Conservation (phyloP, 73 alveolate genomes). For the Loxodes magnus region DNA sequence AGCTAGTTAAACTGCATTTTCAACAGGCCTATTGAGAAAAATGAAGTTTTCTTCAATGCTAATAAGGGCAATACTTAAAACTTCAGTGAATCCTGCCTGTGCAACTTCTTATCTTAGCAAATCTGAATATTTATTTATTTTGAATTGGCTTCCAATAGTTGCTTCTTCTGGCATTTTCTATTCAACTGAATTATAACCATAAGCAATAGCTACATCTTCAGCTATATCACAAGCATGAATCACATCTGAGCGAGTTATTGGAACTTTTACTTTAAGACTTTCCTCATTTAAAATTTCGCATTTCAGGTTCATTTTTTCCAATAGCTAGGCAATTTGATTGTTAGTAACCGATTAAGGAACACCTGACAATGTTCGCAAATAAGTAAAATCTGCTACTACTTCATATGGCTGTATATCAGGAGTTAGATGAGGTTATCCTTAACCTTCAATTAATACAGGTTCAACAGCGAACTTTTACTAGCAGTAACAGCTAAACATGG, state of each 20-base stretch:
- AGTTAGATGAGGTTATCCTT: constrained; percentile 32
- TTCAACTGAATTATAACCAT: constrained; percentile 80
- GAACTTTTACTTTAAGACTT: constrained; percentile 40
- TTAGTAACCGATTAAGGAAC: not conserved
- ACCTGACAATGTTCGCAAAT: constrained; percentile 5
- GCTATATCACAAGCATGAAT: constrained; percentile 88
- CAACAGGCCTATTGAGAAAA: constrained; percentile 41
- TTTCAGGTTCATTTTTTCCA: constrained; percentile 58
- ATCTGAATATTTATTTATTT: constrained; percentile 79
- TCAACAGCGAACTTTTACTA: constrained; percentile 55
- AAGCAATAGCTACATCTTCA: constrained; percentile 92
- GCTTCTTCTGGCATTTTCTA: constrained; percentile 57
- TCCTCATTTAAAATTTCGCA: constrained; percentile 26
- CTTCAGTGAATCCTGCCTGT: constrained; percentile 89
- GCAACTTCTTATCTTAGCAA: constrained; percentile 94
- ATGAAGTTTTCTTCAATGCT: constrained; percentile 65
- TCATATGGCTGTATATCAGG: constrained; percentile 49
- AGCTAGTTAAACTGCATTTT: constrained; percentile 45
- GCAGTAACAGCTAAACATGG: constrained; percentile 66
- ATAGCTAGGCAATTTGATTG: not conserved
- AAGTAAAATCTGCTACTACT: constrained; percentile 1
- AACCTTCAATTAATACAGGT: constrained; percentile 46
- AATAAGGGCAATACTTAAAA: constrained; percentile 79
- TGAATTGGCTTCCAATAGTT: constrained; percentile 69
- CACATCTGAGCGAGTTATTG: constrained; percentile 77